phyloP scores from a whole-genome alignment of 139 green algal genomes.

The Ostreobium quekettii region DNA sequence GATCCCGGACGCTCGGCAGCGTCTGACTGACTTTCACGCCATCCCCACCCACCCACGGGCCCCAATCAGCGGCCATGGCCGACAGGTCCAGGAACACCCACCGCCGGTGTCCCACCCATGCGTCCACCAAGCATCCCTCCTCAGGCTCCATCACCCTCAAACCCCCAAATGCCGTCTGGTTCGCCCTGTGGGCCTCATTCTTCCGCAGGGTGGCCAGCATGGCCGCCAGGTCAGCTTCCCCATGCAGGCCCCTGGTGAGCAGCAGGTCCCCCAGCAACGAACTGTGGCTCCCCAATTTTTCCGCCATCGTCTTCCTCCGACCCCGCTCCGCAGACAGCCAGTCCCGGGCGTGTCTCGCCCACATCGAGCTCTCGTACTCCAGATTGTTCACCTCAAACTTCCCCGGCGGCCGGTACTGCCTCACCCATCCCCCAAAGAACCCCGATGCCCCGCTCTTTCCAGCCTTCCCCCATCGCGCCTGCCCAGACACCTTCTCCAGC shows the following conservation, averaged over 20 bases:
- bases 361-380: conserved; percentile 17
- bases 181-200: not conserved
- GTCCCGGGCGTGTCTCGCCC: not conserved
- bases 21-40: conserved; percentile 42
- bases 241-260: conserved; percentile 6
- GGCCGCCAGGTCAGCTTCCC: not conserved
- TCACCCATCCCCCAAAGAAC: not conserved
- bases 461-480: no score
- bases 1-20: conserved; percentile 35
- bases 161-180: not conserved
- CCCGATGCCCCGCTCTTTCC: no score
- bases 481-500: not conserved
- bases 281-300: not conserved
- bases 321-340: conserved; percentile 1
- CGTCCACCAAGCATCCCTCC: conserved; percentile 43
- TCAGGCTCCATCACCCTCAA: conserved; percentile 24
- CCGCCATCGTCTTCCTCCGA: not conserved
- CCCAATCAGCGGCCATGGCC: conserved; percentile 49
- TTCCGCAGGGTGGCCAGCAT: not conserved
- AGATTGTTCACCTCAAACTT: conserved; percentile 16
- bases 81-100: conserved; percentile 39
- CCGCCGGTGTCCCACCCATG: conserved; percentile 26
- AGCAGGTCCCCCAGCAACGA: not conserved
- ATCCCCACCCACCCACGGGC: conserved; percentile 46
- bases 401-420: not conserved